Percentiles rank a stretch among this genome's conserved stretches.
Evolutionary conservation across 2,329 filamentous ascomycete genomes (phyloP).

Genomic region (Xylaria sp.): DNA sequence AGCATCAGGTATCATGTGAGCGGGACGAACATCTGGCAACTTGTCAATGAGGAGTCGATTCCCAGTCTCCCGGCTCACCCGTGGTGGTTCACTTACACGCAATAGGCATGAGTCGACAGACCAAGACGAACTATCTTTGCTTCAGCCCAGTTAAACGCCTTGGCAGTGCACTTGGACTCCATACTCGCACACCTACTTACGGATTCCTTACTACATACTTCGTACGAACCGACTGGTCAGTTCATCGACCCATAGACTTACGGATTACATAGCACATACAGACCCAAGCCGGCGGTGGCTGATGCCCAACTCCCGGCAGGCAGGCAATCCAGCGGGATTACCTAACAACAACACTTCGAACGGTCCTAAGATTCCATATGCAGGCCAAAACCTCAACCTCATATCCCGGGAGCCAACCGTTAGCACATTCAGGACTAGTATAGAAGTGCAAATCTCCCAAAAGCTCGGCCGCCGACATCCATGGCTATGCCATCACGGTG

Average conservation of each 20-base stretch:
- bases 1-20: not conserved
- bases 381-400: not conserved
- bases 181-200: not conserved
- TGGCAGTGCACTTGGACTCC: not conserved
- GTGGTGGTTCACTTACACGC: not conserved
- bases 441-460: not conserved
- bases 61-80: not conserved
- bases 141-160: not conserved
- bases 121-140: not conserved
- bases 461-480: not conserved
- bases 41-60: too few relatives aligned
- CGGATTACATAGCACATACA: not conserved
- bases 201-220: not conserved
- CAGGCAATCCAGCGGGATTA: not conserved
- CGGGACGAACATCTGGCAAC: not conserved
- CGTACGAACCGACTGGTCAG: not conserved
- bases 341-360: not conserved
- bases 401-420: not conserved
- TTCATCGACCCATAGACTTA: not conserved
- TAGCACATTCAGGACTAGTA: not conserved
- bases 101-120: not conserved
- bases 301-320: not conserved
- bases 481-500: not conserved
- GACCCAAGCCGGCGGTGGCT: not conserved
- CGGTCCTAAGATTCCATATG: not conserved